Percentiles rank a stretch among this genome's conserved stretches.
Evolutionary conservation across 2,329 filamentous ascomycete genomes (phyloP).

Genomic region (Aspergillus sclerotialis): DNA sequence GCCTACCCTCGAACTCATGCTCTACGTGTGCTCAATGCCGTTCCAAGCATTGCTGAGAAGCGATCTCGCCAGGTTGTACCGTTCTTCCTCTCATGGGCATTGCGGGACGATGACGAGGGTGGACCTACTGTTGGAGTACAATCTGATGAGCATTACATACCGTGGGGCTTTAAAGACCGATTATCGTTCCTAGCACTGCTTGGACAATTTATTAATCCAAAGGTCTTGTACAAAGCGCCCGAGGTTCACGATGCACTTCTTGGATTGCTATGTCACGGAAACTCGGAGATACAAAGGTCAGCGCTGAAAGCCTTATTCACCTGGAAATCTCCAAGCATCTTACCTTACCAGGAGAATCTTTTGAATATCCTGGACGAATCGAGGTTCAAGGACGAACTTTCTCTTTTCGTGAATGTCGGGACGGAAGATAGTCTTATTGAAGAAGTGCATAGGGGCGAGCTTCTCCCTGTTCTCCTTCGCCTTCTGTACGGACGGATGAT

Average conservation of each 20-base stretch:
- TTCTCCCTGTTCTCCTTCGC: slow-evolving; percentile 82
- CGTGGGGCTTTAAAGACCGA: slow-evolving; percentile 58
- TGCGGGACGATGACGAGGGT: slow-evolving; percentile 43
- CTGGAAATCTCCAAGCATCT: slow-evolving; percentile 76
- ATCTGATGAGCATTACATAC: slow-evolving; percentile 14
- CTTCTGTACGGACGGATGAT: slow-evolving; percentile 87
- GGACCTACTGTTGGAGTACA: slow-evolving; percentile 12
- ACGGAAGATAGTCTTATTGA: slow-evolving; percentile 59
- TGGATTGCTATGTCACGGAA: slow-evolving; percentile 74
- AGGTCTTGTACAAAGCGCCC: slow-evolving; percentile 67
- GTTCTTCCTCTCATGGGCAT: slow-evolving; percentile 75
- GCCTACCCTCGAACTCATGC: slow-evolving; percentile 64
- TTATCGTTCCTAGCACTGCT: slow-evolving; percentile 78
- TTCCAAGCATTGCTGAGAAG: slow-evolving; percentile 76
- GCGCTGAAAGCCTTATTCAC: slow-evolving; percentile 77
- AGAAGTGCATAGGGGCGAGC: slow-evolving; percentile 60
- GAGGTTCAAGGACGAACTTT: slow-evolving; percentile 88
- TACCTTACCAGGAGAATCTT: slow-evolving; percentile 75
- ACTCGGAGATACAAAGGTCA: slow-evolving; percentile 79
- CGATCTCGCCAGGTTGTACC: slow-evolving; percentile 79
- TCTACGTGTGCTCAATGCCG: slow-evolving; percentile 65
- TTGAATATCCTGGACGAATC: slow-evolving; percentile 83
- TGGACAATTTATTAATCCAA: slow-evolving; percentile 78
- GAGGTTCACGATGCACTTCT: slow-evolving; percentile 73
- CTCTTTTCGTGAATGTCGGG: slow-evolving; percentile 73